Percentiles rank a stretch among this genome's conserved stretches.
phyloP scores from a whole-genome alignment of 305 asterid genomes.

The Fraxinus baroniana region DNA sequence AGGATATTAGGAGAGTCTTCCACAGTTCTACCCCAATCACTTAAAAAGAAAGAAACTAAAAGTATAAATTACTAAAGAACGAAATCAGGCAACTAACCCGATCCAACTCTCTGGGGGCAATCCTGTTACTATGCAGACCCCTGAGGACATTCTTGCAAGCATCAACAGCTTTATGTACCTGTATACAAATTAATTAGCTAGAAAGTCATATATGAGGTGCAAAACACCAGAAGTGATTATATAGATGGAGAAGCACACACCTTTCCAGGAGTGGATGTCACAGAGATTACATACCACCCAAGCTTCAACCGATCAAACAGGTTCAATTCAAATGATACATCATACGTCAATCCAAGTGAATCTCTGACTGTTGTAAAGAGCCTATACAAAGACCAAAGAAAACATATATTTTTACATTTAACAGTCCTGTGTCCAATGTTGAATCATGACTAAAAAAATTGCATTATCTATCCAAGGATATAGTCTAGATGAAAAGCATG shows the following conservation, averaged over 20 bases:
- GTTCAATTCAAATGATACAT: conserved; percentile 94
- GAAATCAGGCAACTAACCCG: conserved; percentile 60
- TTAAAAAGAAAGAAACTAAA: background rate
- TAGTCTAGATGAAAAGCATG: background rate
- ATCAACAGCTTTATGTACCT: conserved; percentile 99
- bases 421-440: background rate
- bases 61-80: background rate
- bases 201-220: conserved; percentile 15
- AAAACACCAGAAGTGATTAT: conserved; percentile 8
- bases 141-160: conserved; percentile 97
- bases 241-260: conserved; percentile 36
- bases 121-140: conserved; percentile 71
- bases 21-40: background rate
- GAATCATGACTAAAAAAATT: background rate
- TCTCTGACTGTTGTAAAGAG: conserved; percentile 96
- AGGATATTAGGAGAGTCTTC: background rate
- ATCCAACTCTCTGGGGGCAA: conserved; percentile 92
- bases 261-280: conserved; percentile 97
- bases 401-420: conserved; percentile 7
- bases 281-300: conserved; percentile 97
- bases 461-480: background rate
- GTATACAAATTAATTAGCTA: conserved; percentile 24
- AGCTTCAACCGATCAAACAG: conserved; percentile 92
- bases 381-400: conserved; percentile 39
- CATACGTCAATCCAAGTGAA: conserved; percentile 96